Conservation (phyloP, 345 rosid genomes). For the Gynandropsis gynandra region DNA sequence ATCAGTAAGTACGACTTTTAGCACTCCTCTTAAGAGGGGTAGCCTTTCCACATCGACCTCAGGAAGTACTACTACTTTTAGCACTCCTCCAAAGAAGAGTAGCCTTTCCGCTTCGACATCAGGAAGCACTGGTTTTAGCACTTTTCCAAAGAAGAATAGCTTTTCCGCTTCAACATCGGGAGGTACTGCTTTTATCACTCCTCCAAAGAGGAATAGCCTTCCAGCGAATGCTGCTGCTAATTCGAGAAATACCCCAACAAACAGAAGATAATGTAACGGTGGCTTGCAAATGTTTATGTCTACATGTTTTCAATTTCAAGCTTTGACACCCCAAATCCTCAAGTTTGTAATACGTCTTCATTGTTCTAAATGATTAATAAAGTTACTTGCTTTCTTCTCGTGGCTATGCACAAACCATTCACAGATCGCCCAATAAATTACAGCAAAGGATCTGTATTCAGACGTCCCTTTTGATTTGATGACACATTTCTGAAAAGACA, state of each 20-base stretch:
- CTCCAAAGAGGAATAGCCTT: conserved; percentile 17
- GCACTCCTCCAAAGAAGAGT: too few species aligned
- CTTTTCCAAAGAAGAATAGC: too few species aligned
- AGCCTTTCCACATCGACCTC: conserved; percentile 21
- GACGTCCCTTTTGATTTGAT: too few species aligned
- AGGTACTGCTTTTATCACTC: not conserved
- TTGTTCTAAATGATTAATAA: not conserved
- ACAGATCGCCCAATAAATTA: too few species aligned
- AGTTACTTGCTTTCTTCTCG: conserved; percentile 4
- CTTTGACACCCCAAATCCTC: conserved; percentile 3
- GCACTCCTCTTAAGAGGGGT: conserved; percentile 14
- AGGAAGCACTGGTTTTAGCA: conserved; percentile 17
- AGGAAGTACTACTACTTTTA: conserved; percentile 16
- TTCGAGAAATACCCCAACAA: conserved; percentile 16
- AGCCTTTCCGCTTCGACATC: conserved; percentile 29
- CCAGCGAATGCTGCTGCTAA: conserved; percentile 16
- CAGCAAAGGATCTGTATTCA: too few species aligned
- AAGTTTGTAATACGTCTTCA: conserved; percentile 7
- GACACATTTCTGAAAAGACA: too few species aligned
- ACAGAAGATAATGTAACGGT: conserved; percentile 5
- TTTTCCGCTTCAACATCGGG: too few species aligned
- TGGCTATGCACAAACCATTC: conserved; percentile 1
- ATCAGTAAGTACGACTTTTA: not conserved
- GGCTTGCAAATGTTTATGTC: not conserved
- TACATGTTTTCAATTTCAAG: conserved; percentile 17